phyloP scores from a whole-genome alignment of 768 basidiomycete species.

The Chalciporus sphaerocephalus region DNA sequence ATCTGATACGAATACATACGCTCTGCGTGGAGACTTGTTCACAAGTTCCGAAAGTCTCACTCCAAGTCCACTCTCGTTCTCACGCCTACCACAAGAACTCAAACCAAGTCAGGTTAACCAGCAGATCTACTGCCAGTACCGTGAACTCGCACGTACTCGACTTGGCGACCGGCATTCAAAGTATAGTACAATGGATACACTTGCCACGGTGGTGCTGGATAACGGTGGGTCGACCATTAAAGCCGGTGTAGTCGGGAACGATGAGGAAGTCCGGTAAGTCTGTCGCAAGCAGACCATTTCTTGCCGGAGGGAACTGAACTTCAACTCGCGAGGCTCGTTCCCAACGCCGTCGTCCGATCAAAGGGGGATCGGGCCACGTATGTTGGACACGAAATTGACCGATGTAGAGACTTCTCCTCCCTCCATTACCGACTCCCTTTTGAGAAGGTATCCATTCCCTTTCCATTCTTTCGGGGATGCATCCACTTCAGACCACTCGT shows the following conservation, averaged over 20 bases:
- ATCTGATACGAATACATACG: not conserved
- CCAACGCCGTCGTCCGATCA: conserved; percentile 81
- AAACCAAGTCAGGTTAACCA: not conserved
- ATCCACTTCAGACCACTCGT: not conserved
- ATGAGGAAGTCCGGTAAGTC: conserved; percentile 27
- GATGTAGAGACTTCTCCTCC: conserved; percentile 75
- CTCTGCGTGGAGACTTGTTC: no score
- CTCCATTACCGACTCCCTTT: conserved; percentile 82
- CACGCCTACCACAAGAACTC: conserved; percentile 12
- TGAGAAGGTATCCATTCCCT: conserved; percentile 59
- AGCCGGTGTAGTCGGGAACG: conserved; percentile 47
- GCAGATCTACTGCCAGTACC: not conserved
- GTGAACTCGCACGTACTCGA: not conserved
- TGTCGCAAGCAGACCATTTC: not conserved
- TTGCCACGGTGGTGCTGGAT: conserved; percentile 66
- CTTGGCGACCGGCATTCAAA: not conserved
- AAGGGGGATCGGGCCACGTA: conserved; percentile 81
- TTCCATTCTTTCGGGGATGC: conserved; percentile 7
- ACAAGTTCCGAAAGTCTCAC: no score
- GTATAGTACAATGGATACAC: conserved; percentile 2
- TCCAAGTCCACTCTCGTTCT: not conserved
- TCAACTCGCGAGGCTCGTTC: conserved; percentile 48
- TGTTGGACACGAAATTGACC: conserved; percentile 78
- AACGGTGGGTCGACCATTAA: conserved; percentile 87
- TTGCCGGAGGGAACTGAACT: conserved; percentile 1